These are phyloP conservation scores for Haemoproteus tartakovskyi DNA, from an alignment of 169 alveolate genomes.

Conservation along the genomic window DNA sequence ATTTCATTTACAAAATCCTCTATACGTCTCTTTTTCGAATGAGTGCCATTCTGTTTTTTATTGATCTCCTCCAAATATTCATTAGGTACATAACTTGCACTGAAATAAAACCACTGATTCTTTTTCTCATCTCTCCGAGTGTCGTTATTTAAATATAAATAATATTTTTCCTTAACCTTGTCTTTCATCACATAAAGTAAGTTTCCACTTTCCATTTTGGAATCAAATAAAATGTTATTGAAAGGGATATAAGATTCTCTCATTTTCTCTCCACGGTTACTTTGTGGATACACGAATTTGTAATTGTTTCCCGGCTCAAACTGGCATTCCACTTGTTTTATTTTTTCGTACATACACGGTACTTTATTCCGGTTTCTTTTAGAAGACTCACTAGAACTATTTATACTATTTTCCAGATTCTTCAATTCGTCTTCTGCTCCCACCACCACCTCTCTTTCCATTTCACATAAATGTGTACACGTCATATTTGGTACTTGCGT, in stretches of 20 bases:
- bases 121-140: conserved; percentile 28
- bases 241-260: not conserved
- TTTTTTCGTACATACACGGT: not conserved
- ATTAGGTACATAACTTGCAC: conserved; percentile 55
- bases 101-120: conserved; percentile 61
- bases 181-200: conserved; percentile 33
- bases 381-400: not conserved
- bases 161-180: conserved; percentile 21
- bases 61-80: conserved; percentile 5
- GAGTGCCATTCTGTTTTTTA: not conserved
- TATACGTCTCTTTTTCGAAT: conserved; percentile 10
- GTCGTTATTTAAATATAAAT: conserved; percentile 20
- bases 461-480: too few relatives aligned
- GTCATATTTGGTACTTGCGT: too few relatives aligned
- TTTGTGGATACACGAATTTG: conserved; percentile 16
- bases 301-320: conserved; percentile 25
- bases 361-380: not conserved
- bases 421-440: not conserved
- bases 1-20: conserved; percentile 11
- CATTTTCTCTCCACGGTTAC: not conserved
- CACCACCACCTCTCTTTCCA: too few relatives aligned
- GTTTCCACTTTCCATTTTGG: conserved; percentile 49
- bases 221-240: conserved; percentile 1
- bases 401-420: not conserved
- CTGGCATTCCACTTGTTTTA: conserved; percentile 6